Conservation (phyloP, 2,329 filamentous ascomycete genomes). For the Waltergamsia citrina region DNA sequence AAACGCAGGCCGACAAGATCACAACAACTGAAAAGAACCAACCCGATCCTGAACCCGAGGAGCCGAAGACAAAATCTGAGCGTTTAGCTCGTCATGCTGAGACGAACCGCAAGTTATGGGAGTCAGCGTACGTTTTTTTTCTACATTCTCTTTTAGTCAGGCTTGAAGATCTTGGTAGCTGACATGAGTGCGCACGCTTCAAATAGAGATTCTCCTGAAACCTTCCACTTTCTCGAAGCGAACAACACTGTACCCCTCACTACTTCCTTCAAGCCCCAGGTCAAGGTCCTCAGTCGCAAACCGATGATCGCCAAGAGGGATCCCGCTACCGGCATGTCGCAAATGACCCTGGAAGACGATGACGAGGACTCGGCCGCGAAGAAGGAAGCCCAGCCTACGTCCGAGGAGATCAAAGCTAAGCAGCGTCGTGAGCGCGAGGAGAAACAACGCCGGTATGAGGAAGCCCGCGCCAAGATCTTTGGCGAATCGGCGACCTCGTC, state of each 20-base stretch:
- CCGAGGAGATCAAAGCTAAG: conserved; percentile 69
- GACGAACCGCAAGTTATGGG: conserved; percentile 78
- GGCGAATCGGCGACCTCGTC: conserved; percentile 50
- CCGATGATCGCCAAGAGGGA: conserved; percentile 55
- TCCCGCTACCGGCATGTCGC: conserved; percentile 36
- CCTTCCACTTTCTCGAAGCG: conserved; percentile 66
- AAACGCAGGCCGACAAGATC: conserved; percentile 58
- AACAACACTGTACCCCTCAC: conserved; percentile 51
- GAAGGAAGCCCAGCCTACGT: conserved; percentile 53
- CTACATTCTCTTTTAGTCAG: too few species aligned
- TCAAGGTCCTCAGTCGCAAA: conserved; percentile 80
- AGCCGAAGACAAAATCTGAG: conserved; percentile 60
- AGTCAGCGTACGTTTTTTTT: conserved; percentile 61
- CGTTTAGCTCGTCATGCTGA: conserved; percentile 72
- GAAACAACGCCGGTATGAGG: conserved; percentile 84
- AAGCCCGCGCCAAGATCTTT: conserved; percentile 80
- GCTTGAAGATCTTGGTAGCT: too few species aligned
- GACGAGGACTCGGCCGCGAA: conserved; percentile 55
- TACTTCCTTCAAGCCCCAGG: conserved; percentile 66
- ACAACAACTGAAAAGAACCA: conserved; percentile 10
- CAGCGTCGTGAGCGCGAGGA: conserved; percentile 76
- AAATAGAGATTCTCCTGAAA: conserved; percentile 49
- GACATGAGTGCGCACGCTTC: too few species aligned
- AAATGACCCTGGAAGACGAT: conserved; percentile 42
- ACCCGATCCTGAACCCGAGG: conserved; percentile 22